Conservation (phyloP, 768 basidiomycete genomes). For the Kwoniella dejecticola region DNA sequence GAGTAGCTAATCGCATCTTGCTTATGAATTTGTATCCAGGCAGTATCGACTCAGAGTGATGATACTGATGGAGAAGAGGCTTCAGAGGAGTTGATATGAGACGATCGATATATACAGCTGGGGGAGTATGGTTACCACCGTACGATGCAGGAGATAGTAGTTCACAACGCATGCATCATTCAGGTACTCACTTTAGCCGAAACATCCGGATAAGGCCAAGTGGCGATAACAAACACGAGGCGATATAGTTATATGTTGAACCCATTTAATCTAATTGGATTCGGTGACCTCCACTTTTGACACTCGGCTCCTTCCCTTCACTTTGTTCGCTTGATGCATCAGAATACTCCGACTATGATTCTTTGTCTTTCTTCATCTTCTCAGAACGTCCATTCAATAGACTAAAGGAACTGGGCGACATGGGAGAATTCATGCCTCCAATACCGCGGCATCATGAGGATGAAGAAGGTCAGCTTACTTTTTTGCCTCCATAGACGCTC, state of each 20-base stretch:
- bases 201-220: slow-evolving; percentile 2
- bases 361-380: background rate
- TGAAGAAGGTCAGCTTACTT: slow-evolving; percentile 32
- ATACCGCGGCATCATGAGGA: slow-evolving; percentile 21
- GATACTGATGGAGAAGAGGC: too few species aligned
- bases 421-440: slow-evolving; percentile 12
- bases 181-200: background rate
- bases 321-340: background rate
- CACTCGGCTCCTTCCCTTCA: background rate
- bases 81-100: too few species aligned
- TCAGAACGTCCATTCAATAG: background rate
- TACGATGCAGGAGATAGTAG: background rate
- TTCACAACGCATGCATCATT: background rate
- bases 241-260: background rate
- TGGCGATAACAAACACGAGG: slow-evolving; percentile 1
- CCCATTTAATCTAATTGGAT: background rate
- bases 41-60: too few species aligned
- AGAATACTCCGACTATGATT: background rate
- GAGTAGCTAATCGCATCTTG: slow-evolving; percentile 19
- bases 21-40: too few species aligned
- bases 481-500: background rate
- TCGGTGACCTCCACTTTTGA: slow-evolving; percentile 6
- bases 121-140: slow-evolving; percentile 3
- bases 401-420: background rate
- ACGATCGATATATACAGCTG: background rate